These are phyloP conservation scores for Pseudogymnoascus sp. DNA, from an alignment of 2,329 filamentous ascomycete species.

Conservation along the genomic window DNA sequence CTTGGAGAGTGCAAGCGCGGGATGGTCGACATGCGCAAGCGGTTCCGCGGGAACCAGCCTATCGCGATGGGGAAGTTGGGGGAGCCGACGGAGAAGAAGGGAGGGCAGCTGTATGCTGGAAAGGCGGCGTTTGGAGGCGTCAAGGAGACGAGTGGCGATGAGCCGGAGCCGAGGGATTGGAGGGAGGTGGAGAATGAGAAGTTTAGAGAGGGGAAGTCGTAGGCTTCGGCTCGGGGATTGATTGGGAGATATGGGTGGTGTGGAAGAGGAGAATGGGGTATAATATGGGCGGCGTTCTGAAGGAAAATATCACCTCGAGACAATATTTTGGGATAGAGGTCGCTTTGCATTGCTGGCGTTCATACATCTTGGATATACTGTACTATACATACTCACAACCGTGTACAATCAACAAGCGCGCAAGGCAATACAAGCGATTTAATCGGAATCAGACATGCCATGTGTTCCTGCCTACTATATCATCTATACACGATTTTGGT, in stretches of 20 bases:
- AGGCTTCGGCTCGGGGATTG: not conserved
- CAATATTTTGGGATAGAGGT: not conserved
- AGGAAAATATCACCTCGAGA: not conserved
- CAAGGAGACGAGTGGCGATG: conserved; percentile 62
- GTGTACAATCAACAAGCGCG: conserved; percentile 6
- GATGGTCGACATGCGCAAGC: conserved; percentile 97
- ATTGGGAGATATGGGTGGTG: not conserved
- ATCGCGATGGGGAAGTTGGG: conserved; percentile 59
- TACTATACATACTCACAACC: conserved; percentile 5
- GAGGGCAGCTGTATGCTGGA: conserved; percentile 70
- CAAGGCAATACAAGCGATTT: not conserved
- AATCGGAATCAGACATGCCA: conserved; percentile 7
- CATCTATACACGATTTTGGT: conserved; percentile 13
- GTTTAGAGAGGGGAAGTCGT: conserved; percentile 34
- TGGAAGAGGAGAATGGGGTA: not conserved
- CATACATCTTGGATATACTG: conserved; percentile 2
- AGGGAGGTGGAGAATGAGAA: conserved; percentile 58
- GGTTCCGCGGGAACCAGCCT: conserved; percentile 89
- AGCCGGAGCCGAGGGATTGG: conserved; percentile 55
- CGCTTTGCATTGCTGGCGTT: conserved; percentile 4
- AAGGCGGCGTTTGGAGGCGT: conserved; percentile 59
- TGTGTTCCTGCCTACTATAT: conserved; percentile 7
- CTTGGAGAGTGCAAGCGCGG: conserved; percentile 94
- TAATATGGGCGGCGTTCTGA: conserved; percentile 4
- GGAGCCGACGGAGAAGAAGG: conserved; percentile 34